phyloP scores from a whole-genome alignment of 192 early-diverging fungal genomes.

The Spizellomyces punctatus region DNA sequence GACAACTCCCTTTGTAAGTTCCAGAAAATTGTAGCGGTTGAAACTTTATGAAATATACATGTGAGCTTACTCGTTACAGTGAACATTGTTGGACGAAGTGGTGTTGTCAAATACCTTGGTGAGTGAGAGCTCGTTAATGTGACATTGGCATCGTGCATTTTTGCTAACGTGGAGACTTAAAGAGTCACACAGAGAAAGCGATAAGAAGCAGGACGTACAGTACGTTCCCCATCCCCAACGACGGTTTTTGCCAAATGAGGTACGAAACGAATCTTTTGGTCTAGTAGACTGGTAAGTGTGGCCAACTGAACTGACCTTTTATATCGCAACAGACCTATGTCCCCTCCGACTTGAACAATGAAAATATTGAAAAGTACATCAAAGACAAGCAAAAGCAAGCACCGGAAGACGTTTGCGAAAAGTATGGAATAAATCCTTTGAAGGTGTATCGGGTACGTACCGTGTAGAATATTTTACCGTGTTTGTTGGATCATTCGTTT shows the following conservation, averaged over 20 bases:
- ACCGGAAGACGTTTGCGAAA: conserved; percentile 10
- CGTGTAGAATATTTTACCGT: background rate
- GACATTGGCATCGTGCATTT: too few relatives aligned
- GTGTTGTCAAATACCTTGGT: too few relatives aligned
- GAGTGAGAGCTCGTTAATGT: too few relatives aligned
- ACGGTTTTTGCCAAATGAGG: conserved; percentile 15
- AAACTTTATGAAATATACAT: too few relatives aligned
- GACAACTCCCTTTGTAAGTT: too few relatives aligned
- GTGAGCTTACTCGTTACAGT: too few relatives aligned
- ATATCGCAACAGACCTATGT: conserved; percentile 1
- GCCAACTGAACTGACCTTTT: background rate
- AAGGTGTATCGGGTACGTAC: conserved; percentile 18
- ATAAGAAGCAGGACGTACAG: background rate
- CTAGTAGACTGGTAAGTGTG: background rate
- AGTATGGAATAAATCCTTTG: conserved; percentile 13
- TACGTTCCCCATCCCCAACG: conserved; percentile 9
- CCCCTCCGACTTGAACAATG: conserved; percentile 19
- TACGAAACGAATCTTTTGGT: background rate
- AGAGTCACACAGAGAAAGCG: background rate
- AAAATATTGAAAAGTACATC: conserved; percentile 3
- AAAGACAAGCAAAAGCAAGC: conserved; percentile 2
- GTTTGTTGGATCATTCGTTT: background rate
- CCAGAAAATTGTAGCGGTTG: too few relatives aligned
- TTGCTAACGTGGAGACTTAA: too few relatives aligned
- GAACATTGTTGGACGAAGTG: too few relatives aligned